Conservation (phyloP, 805 yeast genomes). For the Candida sakaeoensis region DNA sequence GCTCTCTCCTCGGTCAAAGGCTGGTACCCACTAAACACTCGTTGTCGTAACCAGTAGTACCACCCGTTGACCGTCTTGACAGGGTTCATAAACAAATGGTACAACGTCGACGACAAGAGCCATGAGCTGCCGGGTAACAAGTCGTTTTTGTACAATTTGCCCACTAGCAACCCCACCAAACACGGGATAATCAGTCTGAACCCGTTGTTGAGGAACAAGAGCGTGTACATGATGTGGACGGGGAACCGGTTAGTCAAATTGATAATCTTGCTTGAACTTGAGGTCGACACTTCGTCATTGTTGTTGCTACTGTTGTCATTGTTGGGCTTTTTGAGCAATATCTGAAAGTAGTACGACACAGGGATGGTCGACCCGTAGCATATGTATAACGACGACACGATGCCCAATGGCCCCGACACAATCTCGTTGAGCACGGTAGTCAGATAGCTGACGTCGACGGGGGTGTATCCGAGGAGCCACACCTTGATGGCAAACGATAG, state of each 20-base stretch:
- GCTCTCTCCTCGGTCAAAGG: conserved; percentile 2
- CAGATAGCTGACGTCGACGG: conserved; percentile 13
- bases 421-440: conserved; percentile 32
- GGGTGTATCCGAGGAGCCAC: conserved; percentile 5
- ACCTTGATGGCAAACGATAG: conserved; percentile 8
- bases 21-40: conserved; percentile 9
- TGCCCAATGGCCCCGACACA: conserved; percentile 38
- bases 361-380: conserved; percentile 35
- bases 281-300: too few relatives aligned
- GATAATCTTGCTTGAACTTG: conserved; percentile 18
- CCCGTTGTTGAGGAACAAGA: conserved; percentile 38
- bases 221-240: conserved; percentile 32
- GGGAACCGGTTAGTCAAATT: conserved; percentile 37
- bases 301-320: too few relatives aligned
- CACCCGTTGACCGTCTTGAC: conserved; percentile 9
- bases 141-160: conserved; percentile 31
- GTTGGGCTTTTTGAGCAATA: conserved; percentile 27
- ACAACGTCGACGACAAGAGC: conserved; percentile 27
- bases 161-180: conserved; percentile 34
- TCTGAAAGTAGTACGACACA: conserved; percentile 30
- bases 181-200: conserved; percentile 32
- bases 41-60: neutral
- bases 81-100: conserved; percentile 28
- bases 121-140: conserved; percentile 36
- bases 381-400: conserved; percentile 36